Evolutionary conservation across 306 rosid species (phyloP), one percentile per base, ranked within the genome.

Genomic region (Pyrus betulifolia): DNA sequence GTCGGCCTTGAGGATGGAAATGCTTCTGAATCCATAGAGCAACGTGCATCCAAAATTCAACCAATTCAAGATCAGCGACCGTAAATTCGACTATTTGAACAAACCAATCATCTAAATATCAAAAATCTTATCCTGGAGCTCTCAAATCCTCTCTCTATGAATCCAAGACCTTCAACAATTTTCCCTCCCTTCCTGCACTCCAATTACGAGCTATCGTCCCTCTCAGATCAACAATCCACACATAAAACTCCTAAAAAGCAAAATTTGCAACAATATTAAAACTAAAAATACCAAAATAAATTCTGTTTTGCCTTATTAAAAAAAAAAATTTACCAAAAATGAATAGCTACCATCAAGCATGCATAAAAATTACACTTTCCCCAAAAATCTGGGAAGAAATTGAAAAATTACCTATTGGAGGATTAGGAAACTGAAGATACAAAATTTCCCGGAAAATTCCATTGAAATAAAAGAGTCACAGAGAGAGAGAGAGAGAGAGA

Each of bases 1-100:
- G 79, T 76, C 67, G 79, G 87, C 80, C 75, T 78, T 35, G 93
- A 84, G 81, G 92, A 78, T 21, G 88, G 84, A 79, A 79, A 74
- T 67, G 71, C 59, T 79, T 82, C 91, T 58, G 72, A 81, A 80
- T 87, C 98, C 98, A 92, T 91, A 52, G 65, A 77, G 70, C 78
- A 80, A 80, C 52, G 4, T 61, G 25, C 86, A 84, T 74, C 71
- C 86, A 85, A 87, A 77, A 78, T 79, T 79, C 70, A 68, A 82
- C 22, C 84, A 85, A 82, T 57, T 55, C 55, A 77, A 59, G 58
- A 84, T 74, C 68, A 75, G 70, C 4, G 42, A 35, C 81, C 65
- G 80, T 57, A 30, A 30, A 72, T 57, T 49, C 30, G 57, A 79
- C 65, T 44, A 76, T 58, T 44, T 60, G 27, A 71, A 76, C 76